Conservation (phyloP, 495 filamentous ascomycete genomes). For the Barbatosphaeria neglecta region DNA sequence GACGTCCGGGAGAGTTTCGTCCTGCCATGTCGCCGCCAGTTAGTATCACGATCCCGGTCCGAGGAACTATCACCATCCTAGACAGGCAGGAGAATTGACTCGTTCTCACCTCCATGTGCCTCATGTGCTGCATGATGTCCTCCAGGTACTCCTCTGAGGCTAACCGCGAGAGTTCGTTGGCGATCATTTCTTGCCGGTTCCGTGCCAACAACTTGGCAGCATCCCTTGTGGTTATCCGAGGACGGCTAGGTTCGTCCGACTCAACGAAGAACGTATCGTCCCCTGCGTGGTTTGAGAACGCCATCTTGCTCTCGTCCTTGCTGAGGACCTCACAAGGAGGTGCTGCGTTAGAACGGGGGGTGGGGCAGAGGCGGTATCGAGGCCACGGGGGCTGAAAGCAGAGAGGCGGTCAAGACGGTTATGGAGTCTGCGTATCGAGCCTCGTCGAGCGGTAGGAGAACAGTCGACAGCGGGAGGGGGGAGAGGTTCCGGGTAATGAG, state of each 20-base stretch:
- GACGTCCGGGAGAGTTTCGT: conserved; percentile 84
- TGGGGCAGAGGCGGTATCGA: conserved; percentile 6
- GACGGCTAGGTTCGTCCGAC: conserved; percentile 45
- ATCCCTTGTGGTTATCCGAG: conserved; percentile 50
- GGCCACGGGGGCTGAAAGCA: conserved; percentile 3
- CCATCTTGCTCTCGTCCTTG: conserved; percentile 48
- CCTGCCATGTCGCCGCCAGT: conserved; percentile 31
- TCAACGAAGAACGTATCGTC: conserved; percentile 79
- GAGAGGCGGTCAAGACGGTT: too few relatives aligned
- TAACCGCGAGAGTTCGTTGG: conserved; percentile 71
- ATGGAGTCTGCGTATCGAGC: conserved; percentile 4
- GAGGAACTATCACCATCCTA: too few relatives aligned
- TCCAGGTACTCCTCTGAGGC: conserved; percentile 83
- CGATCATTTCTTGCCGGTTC: conserved; percentile 71
- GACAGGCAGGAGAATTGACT: not conserved
- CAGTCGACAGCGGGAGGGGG: conserved; percentile 7
- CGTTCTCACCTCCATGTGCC: conserved; percentile 79
- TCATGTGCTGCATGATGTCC: conserved; percentile 86
- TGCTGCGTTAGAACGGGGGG: conserved; percentile 15
- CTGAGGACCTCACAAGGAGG: not conserved
- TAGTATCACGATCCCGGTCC: too few relatives aligned
- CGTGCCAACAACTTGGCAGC: conserved; percentile 61
- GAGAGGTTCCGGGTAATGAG: conserved; percentile 26
- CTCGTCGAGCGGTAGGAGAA: not conserved
- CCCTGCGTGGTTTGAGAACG: conserved; percentile 40